A percentile compares a stretch with the other conserved stretches of the same genome.
These are phyloP conservation scores for Trametes coccinea DNA, from an alignment of 768 basidiomycete genomes.

Conservation along the genomic window DNA sequence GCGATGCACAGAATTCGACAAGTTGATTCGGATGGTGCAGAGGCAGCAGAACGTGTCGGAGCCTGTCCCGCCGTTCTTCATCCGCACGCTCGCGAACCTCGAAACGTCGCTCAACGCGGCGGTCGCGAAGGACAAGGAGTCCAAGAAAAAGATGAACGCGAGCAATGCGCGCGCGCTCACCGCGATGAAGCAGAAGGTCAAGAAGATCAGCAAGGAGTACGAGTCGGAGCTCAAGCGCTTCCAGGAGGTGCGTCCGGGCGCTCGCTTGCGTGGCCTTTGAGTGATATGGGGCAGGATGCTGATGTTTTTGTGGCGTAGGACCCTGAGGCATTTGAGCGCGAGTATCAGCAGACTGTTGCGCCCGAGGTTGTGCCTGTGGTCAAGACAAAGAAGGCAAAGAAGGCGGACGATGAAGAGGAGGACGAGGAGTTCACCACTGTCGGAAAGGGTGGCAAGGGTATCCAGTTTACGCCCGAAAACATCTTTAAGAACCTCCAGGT, in stretches of 20 bases:
- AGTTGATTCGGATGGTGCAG: constrained; percentile 86
- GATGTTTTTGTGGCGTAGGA: constrained; percentile 51
- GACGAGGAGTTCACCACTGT: constrained; percentile 85
- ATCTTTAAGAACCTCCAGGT: constrained; percentile 92
- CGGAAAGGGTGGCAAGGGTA: constrained; percentile 83
- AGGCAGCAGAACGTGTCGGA: constrained; percentile 84
- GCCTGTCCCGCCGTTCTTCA: constrained; percentile 83
- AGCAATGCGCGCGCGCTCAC: constrained; percentile 92
- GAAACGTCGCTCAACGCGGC: constrained; percentile 75
- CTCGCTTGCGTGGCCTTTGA: neutral
- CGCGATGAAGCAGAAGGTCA: constrained; percentile 97
- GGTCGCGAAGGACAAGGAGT: constrained; percentile 83
- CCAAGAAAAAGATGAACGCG: constrained; percentile 96
- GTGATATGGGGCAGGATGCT: neutral
- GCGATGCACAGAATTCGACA: constrained; percentile 86
- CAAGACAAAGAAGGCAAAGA: constrained; percentile 39
- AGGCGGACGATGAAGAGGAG: constrained; percentile 40
- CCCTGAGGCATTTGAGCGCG: constrained; percentile 82
- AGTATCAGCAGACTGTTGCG: constrained; percentile 58
- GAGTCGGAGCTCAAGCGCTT: constrained; percentile 79
- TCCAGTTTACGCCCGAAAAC: constrained; percentile 78
- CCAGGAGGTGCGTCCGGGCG: constrained; percentile 57
- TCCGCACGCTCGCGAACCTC: constrained; percentile 71
- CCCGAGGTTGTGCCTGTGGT: constrained; percentile 44
- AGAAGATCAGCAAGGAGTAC: constrained; percentile 87